phyloP scores from a whole-genome alignment of 345 rosid species.

The Theobroma cacao region DNA sequence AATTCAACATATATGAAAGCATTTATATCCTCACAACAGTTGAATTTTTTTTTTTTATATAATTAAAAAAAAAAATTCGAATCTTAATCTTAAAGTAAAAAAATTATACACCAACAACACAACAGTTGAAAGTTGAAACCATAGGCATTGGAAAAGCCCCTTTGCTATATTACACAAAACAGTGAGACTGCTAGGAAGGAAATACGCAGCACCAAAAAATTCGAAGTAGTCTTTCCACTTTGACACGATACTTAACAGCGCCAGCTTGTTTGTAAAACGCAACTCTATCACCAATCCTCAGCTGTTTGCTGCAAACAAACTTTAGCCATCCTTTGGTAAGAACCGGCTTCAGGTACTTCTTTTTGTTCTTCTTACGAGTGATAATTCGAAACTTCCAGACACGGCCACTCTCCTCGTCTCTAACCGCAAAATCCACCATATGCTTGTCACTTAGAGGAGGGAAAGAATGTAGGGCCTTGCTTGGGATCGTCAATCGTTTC shows the following conservation, averaged over 20 bases:
- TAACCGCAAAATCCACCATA: background rate
- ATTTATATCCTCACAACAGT: too few species aligned
- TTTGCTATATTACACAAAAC: too few species aligned
- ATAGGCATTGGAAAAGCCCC: too few species aligned
- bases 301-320: constrained; percentile 7
- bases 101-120: too few species aligned
- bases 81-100: too few species aligned
- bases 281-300: background rate
- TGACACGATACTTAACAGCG: background rate
- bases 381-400: constrained; percentile 1
- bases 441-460: background rate
- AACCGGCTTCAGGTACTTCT: background rate
- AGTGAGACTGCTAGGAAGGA: too few species aligned
- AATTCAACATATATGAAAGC: too few species aligned
- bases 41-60: too few species aligned
- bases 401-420: background rate
- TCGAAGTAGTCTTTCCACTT: background rate
- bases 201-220: too few species aligned
- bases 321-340: constrained; percentile 14
- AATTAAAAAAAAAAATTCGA: too few species aligned
- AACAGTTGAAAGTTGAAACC: too few species aligned
- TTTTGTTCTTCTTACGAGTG: background rate
- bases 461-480: background rate
- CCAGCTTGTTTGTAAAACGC: background rate
- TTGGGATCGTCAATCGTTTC: background rate